Base-by-base conservation (phyloP, 2,329 filamentous ascomycete genomes). In the Mollisia scopiformis region DNA sequence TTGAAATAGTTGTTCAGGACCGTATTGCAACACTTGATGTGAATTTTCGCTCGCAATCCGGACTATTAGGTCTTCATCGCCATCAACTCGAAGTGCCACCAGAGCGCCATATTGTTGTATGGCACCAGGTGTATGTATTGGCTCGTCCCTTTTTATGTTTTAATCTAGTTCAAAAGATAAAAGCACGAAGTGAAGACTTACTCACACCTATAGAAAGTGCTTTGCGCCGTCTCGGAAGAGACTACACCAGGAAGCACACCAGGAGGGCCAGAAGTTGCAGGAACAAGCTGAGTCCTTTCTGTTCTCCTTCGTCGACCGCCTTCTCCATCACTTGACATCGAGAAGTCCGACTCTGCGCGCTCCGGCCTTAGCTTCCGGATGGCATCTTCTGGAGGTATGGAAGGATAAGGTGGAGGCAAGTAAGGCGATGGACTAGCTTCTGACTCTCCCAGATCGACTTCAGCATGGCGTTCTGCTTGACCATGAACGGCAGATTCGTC, bases 41-140 rank as follows among this genome's bases (percentile, higher is more conserved):
- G 57, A 61, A n/a, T 70, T 70, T 43, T 70, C 68, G 53, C 68
- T 70, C 5, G 61, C 65, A n/a, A 70, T 66, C 7, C 67, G 58
- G 30, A 68, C 66, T 54, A 68, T 58, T 5, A 71, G 55, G 16
- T 65, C 41, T 1, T 61, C 61, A 16, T 54, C 8, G 10, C 55
- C 55, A 37, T 58, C 65, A 41, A 63, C 63, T 41, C 51, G 68
- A 14, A 71, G 53, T 1, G 55, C 67, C 19, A 69, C 27, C 25
- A 71, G 57, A 11, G 64, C 66, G 1, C 66, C 69, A 25, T 65
- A 65, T 19, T 50, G 49, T 37, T 71, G 69, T 14, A 69, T 61
- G 2, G 67, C 63, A 11, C 69, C 68, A 14, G 69, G 68, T n/a
- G 55, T 68, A 28, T 64, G 68, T 13, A 71, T 71, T 8, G 68